Base-by-base conservation (phyloP, 768 basidiomycete species). In the Kwoniella shandongensis region DNA sequence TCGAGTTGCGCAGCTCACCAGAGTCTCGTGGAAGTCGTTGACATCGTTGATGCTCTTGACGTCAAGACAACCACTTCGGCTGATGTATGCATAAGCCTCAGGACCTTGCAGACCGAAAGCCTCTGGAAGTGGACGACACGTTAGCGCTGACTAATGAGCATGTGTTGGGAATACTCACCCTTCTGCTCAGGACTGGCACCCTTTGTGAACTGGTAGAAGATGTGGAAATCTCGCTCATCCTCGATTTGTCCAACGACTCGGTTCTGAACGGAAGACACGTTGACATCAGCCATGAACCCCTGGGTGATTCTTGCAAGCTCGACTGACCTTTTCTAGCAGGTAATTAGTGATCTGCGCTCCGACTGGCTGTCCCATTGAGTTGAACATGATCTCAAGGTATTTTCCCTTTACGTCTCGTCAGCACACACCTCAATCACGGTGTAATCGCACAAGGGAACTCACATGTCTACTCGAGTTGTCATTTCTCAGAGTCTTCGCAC, bases 381-480 rank as follows among this genome's bases (percentile, higher is more conserved):
- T 96, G 79, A 99, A 99, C 89, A 98, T 97, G 77, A 99, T 97
- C 78, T 99, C 93, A 8, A 99, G 81, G 74, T 99, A 99, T 82
- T 99, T 99, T 22, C 96, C 94, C 91, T 97, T 67, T 1, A 6
- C 32, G 13, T 32, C 13, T 5, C 48, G 22, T 22, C 50, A 41
- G 36, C 36, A 17, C 44, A 29, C 2, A 4, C 17, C 15, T 42
- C 23, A 22, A 20, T 49, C 49, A 48, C 41, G 48, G 35, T 17
- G 39, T 32, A 48, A 22, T 13, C 36, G 44, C 10, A n/a, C 1
- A 3, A 18, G 4, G 27, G 12, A 18, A 80, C 91, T 74, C 77
- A 94, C 92, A 83, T 98, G 94, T 63, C 94, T 86, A 84, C 89
- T 91, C 5, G 91, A 96, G 76, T 99, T 99, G 78, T 99, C 97